A percentile compares a stretch with the other conserved stretches of the same genome.
These are phyloP conservation scores for Boletellus ananas DNA, from an alignment of 768 basidiomycete species.

Conservation along the genomic window DNA sequence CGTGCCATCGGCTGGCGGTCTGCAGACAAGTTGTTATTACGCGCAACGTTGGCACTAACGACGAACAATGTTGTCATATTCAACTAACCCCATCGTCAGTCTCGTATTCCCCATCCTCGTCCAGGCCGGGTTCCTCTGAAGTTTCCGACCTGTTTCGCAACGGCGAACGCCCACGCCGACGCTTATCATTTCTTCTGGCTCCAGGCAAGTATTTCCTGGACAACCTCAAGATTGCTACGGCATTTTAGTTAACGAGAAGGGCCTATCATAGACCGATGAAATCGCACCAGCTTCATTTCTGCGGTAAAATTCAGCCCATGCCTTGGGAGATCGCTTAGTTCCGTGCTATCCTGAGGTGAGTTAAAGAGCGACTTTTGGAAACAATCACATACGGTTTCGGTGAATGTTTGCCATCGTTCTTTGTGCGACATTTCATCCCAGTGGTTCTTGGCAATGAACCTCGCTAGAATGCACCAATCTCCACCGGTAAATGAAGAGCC, in stretches of 20 bases:
- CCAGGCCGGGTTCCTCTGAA: conserved; percentile 3
- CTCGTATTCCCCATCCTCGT: conserved; percentile 21
- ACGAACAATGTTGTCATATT: conserved; percentile 2
- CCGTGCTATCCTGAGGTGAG: conserved; percentile 41
- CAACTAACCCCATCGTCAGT: conserved; percentile 16
- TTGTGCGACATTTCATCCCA: conserved; percentile 41
- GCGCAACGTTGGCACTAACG: neutral
- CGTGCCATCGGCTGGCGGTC: conserved; percentile 18
- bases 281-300: conserved; percentile 46
- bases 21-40: conserved; percentile 9
- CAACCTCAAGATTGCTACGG: conserved; percentile 23
- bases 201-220: conserved; percentile 24
- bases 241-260: conserved; percentile 4
- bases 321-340: conserved; percentile 43
- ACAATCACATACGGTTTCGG: conserved; percentile 41
- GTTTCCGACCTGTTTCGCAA: conserved; percentile 17
- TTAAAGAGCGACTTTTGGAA: neutral
- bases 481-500: conserved; percentile 53
- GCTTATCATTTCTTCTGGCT: conserved; percentile 7
- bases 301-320: conserved; percentile 62
- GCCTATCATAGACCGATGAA: neutral
- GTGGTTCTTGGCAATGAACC: conserved; percentile 49
- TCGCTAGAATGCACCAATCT: conserved; percentile 59
- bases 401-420: conserved; percentile 56
- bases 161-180: conserved; percentile 22